These are phyloP conservation scores for Dactylellina sp. DNA, from an alignment of 2,329 filamentous ascomycete genomes.

Conservation along the genomic window DNA sequence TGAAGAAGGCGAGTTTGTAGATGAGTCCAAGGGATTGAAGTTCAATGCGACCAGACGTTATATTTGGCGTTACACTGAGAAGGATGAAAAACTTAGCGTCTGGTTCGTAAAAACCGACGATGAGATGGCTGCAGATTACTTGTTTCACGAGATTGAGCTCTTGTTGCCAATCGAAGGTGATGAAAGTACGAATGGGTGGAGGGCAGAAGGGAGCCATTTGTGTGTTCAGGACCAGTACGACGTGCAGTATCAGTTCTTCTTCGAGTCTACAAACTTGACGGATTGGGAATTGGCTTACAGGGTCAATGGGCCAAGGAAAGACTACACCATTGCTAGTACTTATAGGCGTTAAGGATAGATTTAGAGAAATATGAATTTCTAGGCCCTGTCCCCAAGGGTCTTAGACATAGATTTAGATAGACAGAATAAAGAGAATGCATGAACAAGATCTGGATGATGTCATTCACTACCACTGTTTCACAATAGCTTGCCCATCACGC, in stretches of 20 bases:
- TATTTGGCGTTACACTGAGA: slow-evolving; percentile 77
- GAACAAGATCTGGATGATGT: too few species aligned
- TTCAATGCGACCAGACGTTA: slow-evolving; percentile 71
- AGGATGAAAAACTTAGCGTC: slow-evolving; percentile 72
- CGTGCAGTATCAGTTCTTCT: slow-evolving; percentile 76
- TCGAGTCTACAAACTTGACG: slow-evolving; percentile 70
- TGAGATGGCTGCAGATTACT: slow-evolving; percentile 73
- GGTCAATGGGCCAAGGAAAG: slow-evolving; percentile 78
- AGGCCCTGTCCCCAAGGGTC: too few species aligned
- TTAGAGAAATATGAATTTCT: background rate
- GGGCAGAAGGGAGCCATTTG: slow-evolving; percentile 75
- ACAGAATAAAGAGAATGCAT: too few species aligned
- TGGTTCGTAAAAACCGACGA: slow-evolving; percentile 80
- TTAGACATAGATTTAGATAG: too few species aligned
- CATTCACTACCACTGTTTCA: too few species aligned
- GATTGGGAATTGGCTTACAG: slow-evolving; percentile 73
- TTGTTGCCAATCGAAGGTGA: slow-evolving; percentile 62
- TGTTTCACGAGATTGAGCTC: slow-evolving; percentile 81
- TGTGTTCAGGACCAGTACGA: slow-evolving; percentile 79
- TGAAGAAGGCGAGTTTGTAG: slow-evolving; percentile 75
- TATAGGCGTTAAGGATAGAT: slow-evolving; percentile 66
- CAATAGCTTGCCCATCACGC: too few species aligned
- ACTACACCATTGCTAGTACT: slow-evolving; percentile 73
- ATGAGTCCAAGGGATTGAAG: slow-evolving; percentile 64
- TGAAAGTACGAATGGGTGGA: slow-evolving; percentile 67